Evolutionary conservation across 768 basidiomycete species (phyloP).

Genomic region (Austroboletus eburneus): DNA sequence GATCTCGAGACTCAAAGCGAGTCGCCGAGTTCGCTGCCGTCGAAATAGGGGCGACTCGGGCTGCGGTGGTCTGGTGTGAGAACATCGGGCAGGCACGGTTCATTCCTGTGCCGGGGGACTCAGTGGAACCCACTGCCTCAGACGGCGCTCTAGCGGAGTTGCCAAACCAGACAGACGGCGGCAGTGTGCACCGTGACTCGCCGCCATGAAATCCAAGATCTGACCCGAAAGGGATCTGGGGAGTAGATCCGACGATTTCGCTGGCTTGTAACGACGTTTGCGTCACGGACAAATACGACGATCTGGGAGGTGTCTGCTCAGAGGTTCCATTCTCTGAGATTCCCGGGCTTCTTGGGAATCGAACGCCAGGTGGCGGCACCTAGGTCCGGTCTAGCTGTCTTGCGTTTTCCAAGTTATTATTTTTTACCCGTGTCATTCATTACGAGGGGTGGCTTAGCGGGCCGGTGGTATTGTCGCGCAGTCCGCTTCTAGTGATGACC

Average conservation of each 20-base stretch:
- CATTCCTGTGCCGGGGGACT: conserved; percentile 9
- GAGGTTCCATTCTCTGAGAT: conserved; percentile 18
- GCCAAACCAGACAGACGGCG: neutral
- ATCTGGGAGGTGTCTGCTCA: conserved; percentile 16
- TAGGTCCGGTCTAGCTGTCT: neutral
- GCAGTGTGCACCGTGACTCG: conserved; percentile 8
- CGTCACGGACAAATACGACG: conserved; percentile 3
- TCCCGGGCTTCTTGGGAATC: neutral
- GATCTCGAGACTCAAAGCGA: neutral
- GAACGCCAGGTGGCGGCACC: conserved; percentile 2
- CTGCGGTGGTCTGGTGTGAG: too few species aligned
- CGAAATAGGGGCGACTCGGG: neutral
- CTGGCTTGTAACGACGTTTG: neutral
- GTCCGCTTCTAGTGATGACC: conserved; percentile 14
- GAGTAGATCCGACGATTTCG: conserved; percentile 18
- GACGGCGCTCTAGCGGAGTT: neutral
- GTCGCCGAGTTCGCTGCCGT: conserved; percentile 9
- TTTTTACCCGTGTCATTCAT: conserved; percentile 19
- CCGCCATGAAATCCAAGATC: conserved; percentile 17
- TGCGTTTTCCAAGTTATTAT: neutral
- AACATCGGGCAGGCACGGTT: conserved; percentile 2
- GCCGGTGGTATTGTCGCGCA: conserved; percentile 15
- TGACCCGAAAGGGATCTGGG: conserved; percentile 10
- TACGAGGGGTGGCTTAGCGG: conserved; percentile 18
- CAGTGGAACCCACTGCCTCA: conserved; percentile 7